Conservation (phyloP, 306 rosid genomes). For the Mucuna pruriens region DNA sequence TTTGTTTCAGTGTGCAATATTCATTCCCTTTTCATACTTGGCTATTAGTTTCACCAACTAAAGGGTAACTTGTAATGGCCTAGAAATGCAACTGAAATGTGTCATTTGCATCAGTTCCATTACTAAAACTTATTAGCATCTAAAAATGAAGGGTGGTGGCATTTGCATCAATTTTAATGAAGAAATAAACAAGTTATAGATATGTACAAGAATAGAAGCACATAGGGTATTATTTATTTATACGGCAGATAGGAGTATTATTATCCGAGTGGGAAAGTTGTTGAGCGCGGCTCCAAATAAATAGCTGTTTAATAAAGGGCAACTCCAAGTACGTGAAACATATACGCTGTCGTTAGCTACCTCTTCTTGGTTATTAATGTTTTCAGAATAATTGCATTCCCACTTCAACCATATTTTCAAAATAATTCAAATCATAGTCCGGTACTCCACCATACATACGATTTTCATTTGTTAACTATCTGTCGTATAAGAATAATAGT, state of each 20-base stretch:
- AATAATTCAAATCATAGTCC: slow-evolving; percentile 6
- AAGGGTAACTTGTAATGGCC: neutral
- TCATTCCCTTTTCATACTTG: slow-evolving; percentile 3
- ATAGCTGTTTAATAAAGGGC: neutral
- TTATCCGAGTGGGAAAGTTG: neutral
- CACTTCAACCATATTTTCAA: neutral
- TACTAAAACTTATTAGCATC: neutral
- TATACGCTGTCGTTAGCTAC: neutral
- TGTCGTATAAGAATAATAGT: too few species aligned
- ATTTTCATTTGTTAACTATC: too few species aligned
- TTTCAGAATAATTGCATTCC: neutral
- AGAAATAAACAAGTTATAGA: too few species aligned
- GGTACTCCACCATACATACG: too few species aligned
- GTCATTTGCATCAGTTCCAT: neutral
- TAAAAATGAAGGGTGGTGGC: too few species aligned
- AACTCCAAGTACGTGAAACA: neutral
- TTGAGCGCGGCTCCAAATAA: neutral
- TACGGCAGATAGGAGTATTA: too few species aligned
- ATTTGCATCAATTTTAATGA: too few species aligned
- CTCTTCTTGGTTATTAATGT: neutral
- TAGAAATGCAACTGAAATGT: too few species aligned
- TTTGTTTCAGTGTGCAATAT: slow-evolving; percentile 25
- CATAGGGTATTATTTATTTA: too few species aligned
- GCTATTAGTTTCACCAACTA: slow-evolving; percentile 39
- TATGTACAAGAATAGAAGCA: neutral